A percentile compares a stretch with the other conserved stretches of the same genome.
Conservation (phyloP, 2,329 filamentous ascomycete genomes). For the Polychaeton citri region DNA sequence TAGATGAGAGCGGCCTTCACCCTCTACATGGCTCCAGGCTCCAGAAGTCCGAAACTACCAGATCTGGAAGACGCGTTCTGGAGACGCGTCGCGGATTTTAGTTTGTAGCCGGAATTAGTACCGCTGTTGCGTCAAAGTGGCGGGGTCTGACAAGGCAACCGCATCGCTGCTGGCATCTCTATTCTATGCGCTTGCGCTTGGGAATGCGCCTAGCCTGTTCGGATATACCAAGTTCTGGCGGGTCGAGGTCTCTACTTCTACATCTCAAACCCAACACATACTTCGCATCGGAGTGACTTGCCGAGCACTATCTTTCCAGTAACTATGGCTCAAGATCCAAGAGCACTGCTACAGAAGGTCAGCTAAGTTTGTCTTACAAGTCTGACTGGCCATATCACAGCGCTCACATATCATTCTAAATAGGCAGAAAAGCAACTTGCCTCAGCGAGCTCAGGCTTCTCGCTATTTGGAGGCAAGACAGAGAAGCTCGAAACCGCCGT, state of each 20-base stretch:
- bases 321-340: slow-evolving; percentile 62
- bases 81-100: not conserved
- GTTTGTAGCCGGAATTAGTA: not conserved
- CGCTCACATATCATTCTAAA: slow-evolving; percentile 4
- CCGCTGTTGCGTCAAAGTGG: not conserved
- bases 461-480: slow-evolving; percentile 71
- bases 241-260: no score
- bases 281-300: no score
- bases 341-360: slow-evolving; percentile 67
- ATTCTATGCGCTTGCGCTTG: no score
- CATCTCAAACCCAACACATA: no score
- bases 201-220: no score
- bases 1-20: no score
- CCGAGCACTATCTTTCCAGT: no score
- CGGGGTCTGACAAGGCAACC: not conserved
- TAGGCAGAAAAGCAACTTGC: slow-evolving; percentile 77
- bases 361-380: no score
- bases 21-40: no score
- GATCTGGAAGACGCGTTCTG: slow-evolving; percentile 3
- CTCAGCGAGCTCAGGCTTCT: slow-evolving; percentile 68
- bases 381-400: slow-evolving; percentile 7
- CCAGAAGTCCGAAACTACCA: no score
- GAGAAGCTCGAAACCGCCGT: slow-evolving; percentile 86
- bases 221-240: no score
- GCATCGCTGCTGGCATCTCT: no score